phyloP scores from a whole-genome alignment of 2,329 filamentous ascomycete genomes.

The Sporothrix sp. region DNA sequence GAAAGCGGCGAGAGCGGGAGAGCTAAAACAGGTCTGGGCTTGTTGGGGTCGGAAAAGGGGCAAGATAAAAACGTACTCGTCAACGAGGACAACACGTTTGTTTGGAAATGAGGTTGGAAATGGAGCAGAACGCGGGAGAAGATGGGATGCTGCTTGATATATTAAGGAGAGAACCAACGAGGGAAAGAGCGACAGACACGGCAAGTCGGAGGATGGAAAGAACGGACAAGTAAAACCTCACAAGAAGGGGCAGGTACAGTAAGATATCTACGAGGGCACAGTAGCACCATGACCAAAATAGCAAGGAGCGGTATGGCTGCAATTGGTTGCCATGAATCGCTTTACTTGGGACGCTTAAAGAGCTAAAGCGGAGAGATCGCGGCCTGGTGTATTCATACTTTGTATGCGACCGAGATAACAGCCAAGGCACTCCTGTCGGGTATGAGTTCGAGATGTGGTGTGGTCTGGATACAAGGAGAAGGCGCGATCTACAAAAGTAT shows the following conservation, averaged over 20 bases:
- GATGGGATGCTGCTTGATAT: constrained; percentile 6
- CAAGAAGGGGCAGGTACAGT: too few relatives aligned
- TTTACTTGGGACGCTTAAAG: too few relatives aligned
- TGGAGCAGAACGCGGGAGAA: constrained; percentile 5
- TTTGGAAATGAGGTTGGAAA: neutral
- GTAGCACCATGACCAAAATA: neutral
- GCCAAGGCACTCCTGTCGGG: too few relatives aligned
- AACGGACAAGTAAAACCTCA: neutral
- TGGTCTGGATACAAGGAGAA: too few relatives aligned
- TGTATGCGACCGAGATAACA: too few relatives aligned
- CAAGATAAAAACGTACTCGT: neutral
- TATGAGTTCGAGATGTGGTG: too few relatives aligned
- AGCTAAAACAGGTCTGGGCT: neutral
- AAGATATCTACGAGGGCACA: too few relatives aligned
- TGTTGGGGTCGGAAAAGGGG: neutral
- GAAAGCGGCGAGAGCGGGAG: neutral
- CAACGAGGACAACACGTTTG: neutral
- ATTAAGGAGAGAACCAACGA: neutral
- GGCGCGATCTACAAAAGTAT: too few relatives aligned
- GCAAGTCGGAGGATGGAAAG: neutral
- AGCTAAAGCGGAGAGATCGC: too few relatives aligned
- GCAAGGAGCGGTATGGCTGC: too few relatives aligned
- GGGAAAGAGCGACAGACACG: neutral
- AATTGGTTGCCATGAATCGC: too few relatives aligned
- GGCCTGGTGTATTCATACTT: too few relatives aligned